These are phyloP conservation scores for Lobulomyces angularis DNA, from an alignment of 192 early-diverging fungal species.

Conservation along the genomic window DNA sequence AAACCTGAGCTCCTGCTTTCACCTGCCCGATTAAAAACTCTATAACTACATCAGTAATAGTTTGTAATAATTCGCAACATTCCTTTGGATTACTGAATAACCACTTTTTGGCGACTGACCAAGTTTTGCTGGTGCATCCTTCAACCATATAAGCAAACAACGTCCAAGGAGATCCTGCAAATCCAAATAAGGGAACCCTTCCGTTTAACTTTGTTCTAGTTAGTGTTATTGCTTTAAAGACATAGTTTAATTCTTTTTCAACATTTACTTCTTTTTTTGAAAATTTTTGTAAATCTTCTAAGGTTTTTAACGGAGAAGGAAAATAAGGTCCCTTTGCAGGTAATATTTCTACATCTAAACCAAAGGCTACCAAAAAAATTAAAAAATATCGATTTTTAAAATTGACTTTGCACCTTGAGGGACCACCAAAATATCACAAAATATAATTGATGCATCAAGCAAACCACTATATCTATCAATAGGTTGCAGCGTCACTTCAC, in stretches of 20 bases:
- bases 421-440: slow-evolving; percentile 94
- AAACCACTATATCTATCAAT: slow-evolving; percentile 81
- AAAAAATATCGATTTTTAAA: too few species aligned
- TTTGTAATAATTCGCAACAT: slow-evolving; percentile 64
- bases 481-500: slow-evolving; percentile 91
- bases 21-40: slow-evolving; percentile 85
- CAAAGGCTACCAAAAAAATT: too few species aligned
- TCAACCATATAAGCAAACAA: slow-evolving; percentile 99
- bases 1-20: slow-evolving; percentile 87
- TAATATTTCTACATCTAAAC: slow-evolving; percentile 88
- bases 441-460: slow-evolving; percentile 94
- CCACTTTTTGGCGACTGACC: slow-evolving; percentile 84
- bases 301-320: slow-evolving; percentile 62
- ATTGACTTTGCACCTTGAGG: too few species aligned
- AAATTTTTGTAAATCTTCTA: slow-evolving; percentile 59
- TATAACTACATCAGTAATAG: slow-evolving; percentile 72
- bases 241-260: slow-evolving; percentile 66
- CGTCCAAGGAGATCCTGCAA: slow-evolving; percentile 97
- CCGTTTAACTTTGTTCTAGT: slow-evolving; percentile 74
- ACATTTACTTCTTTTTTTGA: slow-evolving; percentile 55
- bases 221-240: slow-evolving; percentile 87
- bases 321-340: slow-evolving; percentile 81
- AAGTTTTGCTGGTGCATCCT: slow-evolving; percentile 83
- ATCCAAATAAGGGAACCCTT: slow-evolving; percentile 85
- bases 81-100: slow-evolving; percentile 64